A percentile compares a stretch with the other conserved stretches of the same genome.
phyloP scores from a whole-genome alignment of 495 filamentous ascomycete genomes.

The Daldinia caldariorum region DNA sequence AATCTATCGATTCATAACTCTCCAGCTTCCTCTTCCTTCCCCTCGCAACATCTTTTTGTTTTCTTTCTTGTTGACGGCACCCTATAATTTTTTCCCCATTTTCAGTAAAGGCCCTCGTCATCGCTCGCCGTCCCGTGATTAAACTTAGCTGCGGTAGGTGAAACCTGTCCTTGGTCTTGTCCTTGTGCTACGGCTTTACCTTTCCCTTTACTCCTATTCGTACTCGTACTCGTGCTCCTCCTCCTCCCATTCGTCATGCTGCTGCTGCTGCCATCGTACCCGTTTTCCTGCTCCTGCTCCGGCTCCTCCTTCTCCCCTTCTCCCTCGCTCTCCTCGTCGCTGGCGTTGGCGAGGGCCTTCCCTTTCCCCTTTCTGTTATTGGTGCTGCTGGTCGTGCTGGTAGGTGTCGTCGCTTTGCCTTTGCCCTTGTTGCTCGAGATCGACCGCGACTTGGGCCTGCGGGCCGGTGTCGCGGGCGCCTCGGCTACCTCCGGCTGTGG shows the following conservation, averaged over 20 bases:
- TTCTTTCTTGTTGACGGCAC: neutral
- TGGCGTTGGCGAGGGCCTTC: slow-evolving; percentile 54
- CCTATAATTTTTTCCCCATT: neutral
- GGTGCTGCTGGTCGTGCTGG: slow-evolving; percentile 46
- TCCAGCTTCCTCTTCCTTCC: neutral
- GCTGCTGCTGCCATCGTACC: slow-evolving; percentile 40
- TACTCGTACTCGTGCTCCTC: slow-evolving; percentile 30
- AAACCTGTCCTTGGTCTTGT: neutral
- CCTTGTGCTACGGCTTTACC: slow-evolving; percentile 53
- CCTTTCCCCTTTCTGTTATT: slow-evolving; percentile 51
- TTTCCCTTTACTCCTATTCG: slow-evolving; percentile 55
- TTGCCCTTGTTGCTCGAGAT: slow-evolving; percentile 62
- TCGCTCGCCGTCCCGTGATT: slow-evolving; percentile 50
- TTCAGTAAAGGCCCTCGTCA: slow-evolving; percentile 48
- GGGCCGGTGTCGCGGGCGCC: slow-evolving; percentile 15
- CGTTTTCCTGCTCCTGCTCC: slow-evolving; percentile 2
- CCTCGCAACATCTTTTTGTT: neutral
- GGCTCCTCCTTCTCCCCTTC: slow-evolving; percentile 54
- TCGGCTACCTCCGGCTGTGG: slow-evolving; percentile 6
- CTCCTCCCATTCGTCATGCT: slow-evolving; percentile 41
- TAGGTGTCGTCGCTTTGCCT: slow-evolving; percentile 52
- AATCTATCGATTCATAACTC: neutral
- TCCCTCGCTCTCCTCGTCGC: slow-evolving; percentile 59
- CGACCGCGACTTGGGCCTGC: slow-evolving; percentile 43
- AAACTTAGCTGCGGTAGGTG: slow-evolving; percentile 41